Evolutionary conservation across 306 rosid genomes (phyloP).

Genomic region (Arachis hypogaea): DNA sequence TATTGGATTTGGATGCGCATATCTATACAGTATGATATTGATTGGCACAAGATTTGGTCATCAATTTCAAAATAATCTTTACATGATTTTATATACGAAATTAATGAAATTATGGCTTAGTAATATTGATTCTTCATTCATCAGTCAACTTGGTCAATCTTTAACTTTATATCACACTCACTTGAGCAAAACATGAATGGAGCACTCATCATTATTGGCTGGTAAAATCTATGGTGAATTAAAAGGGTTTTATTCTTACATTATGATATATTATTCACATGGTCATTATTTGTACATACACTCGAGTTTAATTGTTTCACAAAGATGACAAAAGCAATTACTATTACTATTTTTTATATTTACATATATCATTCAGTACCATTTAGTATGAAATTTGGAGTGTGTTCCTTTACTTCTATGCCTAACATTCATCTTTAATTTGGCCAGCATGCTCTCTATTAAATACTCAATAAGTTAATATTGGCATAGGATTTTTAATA

Average conservation of each 20-base stretch:
- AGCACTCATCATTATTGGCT: neutral
- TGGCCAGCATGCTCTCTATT: neutral
- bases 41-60: constrained; percentile 40
- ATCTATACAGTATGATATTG: constrained; percentile 39
- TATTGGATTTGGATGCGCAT: constrained; percentile 44
- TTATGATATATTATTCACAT: neutral
- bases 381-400: neutral
- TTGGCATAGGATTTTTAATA: neutral
- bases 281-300: neutral
- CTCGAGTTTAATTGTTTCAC: neutral
- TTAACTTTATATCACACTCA: constrained; percentile 9
- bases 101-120: neutral
- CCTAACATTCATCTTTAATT: neutral
- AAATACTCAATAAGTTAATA: no score
- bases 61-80: constrained; percentile 35
- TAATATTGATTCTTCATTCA: constrained; percentile 11
- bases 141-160: neutral
- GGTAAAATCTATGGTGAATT: neutral
- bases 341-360: no score
- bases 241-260: neutral
- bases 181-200: neutral
- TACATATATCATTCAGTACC: neutral
- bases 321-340: neutral
- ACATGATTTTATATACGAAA: constrained; percentile 7
- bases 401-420: neutral